Evolutionary conservation across 257 asterid species (phyloP).

Genomic region (Leptodermis oblonga): DNA sequence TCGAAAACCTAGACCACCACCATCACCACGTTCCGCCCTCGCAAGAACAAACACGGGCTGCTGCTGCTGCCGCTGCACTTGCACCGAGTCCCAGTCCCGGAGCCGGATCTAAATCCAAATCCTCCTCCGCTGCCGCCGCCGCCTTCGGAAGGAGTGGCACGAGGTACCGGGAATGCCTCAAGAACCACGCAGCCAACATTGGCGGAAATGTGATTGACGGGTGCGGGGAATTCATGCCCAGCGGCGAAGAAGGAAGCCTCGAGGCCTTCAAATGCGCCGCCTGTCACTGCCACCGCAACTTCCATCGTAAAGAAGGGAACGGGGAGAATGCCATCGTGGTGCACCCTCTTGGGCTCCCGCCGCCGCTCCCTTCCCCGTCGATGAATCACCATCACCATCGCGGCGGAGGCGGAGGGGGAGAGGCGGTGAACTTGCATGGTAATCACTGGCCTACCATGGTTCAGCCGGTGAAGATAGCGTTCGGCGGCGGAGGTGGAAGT

Average conservation of each 20-base stretch:
- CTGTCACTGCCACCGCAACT: slow-evolving; percentile 81
- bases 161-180: slow-evolving; percentile 71
- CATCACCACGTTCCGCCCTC: slow-evolving; percentile 17
- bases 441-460: slow-evolving; percentile 43
- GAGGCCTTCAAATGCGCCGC: slow-evolving; percentile 93
- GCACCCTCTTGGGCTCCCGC: slow-evolving; percentile 62
- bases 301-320: slow-evolving; percentile 59
- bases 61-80: background rate
- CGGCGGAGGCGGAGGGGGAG: background rate
- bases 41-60: slow-evolving; percentile 23
- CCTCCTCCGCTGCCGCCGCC: slow-evolving; percentile 23
- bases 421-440: slow-evolving; percentile 14
- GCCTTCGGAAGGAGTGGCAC: slow-evolving; percentile 8
- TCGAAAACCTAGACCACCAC: slow-evolving; percentile 22
- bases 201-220: slow-evolving; percentile 96
- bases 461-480: slow-evolving; percentile 66
- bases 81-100: slow-evolving; percentile 30
- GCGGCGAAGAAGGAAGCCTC: slow-evolving; percentile 79
- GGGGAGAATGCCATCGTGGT: slow-evolving; percentile 28
- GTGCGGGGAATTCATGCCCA: slow-evolving; percentile 96
- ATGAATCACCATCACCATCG: slow-evolving; percentile 33
- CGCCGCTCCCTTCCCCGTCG: slow-evolving; percentile 41
- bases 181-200: slow-evolving; percentile 83
- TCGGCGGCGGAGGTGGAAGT: slow-evolving; percentile 36
- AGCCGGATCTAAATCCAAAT: slow-evolving; percentile 39